Percentiles rank a stretch among this genome's conserved stretches.
These are phyloP conservation scores for Amanita inopinata DNA, from an alignment of 768 basidiomycete genomes.

Conservation along the genomic window DNA sequence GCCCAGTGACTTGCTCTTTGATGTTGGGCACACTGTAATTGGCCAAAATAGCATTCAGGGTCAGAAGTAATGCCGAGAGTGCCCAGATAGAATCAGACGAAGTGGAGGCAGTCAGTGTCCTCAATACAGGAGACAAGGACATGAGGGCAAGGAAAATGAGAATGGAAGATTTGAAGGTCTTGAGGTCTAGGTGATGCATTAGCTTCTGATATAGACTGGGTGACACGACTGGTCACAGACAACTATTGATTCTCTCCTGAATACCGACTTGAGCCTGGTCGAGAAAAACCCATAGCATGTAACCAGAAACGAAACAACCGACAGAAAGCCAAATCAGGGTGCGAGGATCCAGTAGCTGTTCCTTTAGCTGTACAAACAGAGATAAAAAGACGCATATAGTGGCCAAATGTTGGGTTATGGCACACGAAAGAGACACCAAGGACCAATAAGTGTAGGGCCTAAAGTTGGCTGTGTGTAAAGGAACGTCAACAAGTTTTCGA, in stretches of 20 bases:
- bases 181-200: slow-evolving; percentile 41
- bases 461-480: slow-evolving; percentile 54
- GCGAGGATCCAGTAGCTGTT: slow-evolving; percentile 56
- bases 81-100: slow-evolving; percentile 98
- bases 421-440: slow-evolving; percentile 56
- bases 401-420: slow-evolving; percentile 79
- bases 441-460: slow-evolving; percentile 69
- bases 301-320: slow-evolving; percentile 49
- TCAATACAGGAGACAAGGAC: slow-evolving; percentile 83
- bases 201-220: slow-evolving; percentile 8
- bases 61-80: slow-evolving; percentile 75
- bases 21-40: slow-evolving; percentile 58
- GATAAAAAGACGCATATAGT: slow-evolving; percentile 75
- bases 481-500: slow-evolving; percentile 9
- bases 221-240: slow-evolving; percentile 12
- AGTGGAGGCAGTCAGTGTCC: slow-evolving; percentile 88
- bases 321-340: slow-evolving; percentile 58
- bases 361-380: slow-evolving; percentile 65
- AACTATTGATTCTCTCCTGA: slow-evolving; percentile 23
- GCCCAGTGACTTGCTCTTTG: slow-evolving; percentile 42
- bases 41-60: slow-evolving; percentile 71
- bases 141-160: slow-evolving; percentile 84
- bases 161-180: slow-evolving; percentile 70
- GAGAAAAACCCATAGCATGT: slow-evolving; percentile 51
- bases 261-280: slow-evolving; percentile 21